Percentiles rank a stretch among this genome's conserved stretches.
phyloP scores from a whole-genome alignment of 139 green algal genomes.

The Ostreobium quekettii region DNA sequence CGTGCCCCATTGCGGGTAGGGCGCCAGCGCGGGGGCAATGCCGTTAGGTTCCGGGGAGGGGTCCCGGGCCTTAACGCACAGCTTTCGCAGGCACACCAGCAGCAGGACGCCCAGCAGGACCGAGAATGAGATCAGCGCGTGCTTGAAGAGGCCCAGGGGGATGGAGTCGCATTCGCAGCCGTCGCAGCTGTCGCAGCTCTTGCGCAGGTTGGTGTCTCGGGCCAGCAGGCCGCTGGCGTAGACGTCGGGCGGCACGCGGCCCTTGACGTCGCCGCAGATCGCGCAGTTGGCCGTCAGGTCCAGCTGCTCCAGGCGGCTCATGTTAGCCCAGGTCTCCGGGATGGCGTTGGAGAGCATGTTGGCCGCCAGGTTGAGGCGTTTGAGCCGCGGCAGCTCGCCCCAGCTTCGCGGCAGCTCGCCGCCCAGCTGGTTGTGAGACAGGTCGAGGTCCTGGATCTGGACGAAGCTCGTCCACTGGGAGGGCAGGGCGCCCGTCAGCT shows the following conservation, averaged over 20 bases:
- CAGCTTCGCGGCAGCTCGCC: not conserved
- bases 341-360: not conserved
- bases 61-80: too few species aligned
- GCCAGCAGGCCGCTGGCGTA: not conserved
- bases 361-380: not conserved
- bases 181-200: not conserved
- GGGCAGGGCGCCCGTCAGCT: slow-evolving; percentile 1
- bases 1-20: too few species aligned
- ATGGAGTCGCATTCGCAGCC: slow-evolving; percentile 12
- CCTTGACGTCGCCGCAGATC: slow-evolving; percentile 8
- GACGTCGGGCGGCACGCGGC: too few species aligned
- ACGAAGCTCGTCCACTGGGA: not conserved
- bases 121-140: too few species aligned
- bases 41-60: too few species aligned
- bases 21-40: too few species aligned
- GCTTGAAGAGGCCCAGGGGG: too few species aligned
- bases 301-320: not conserved
- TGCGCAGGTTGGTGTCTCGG: slow-evolving; percentile 9
- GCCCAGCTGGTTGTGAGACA: slow-evolving; percentile 2
- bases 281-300: slow-evolving; percentile 15
- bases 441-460: not conserved
- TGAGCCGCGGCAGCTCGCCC: not conserved
- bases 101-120: too few species aligned
- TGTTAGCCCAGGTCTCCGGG: not conserved
- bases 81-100: too few species aligned